Evolutionary conservation across 192 early-diverging fungal species (phyloP).

Genomic region (Lunasporangiospora selenospora): DNA sequence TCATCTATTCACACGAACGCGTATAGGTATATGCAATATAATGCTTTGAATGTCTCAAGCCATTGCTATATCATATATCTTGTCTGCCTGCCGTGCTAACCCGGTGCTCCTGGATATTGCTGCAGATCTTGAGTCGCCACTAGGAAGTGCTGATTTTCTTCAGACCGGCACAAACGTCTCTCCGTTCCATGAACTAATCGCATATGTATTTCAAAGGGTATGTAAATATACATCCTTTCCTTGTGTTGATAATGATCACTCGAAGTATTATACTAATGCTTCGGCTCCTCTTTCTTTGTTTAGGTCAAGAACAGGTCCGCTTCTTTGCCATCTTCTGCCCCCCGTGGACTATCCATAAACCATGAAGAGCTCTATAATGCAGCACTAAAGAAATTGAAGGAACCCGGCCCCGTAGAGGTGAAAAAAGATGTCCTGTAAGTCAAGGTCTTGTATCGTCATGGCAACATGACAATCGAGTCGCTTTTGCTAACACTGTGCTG

Average conservation of each 20-base stretch:
- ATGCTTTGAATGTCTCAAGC: too few species aligned
- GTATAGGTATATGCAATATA: too few species aligned
- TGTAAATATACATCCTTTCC: neutral
- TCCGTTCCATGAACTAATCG: constrained; percentile 4
- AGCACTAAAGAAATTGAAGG: neutral
- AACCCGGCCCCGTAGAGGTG: neutral
- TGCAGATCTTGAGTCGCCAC: too few species aligned
- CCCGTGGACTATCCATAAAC: neutral
- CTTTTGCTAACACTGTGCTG: constrained; percentile 8
- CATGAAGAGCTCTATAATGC: constrained; percentile 8
- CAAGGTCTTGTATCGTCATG: neutral
- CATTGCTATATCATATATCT: too few species aligned
- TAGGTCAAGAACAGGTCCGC: constrained; percentile 9
- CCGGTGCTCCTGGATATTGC: too few species aligned
- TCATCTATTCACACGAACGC: too few species aligned
- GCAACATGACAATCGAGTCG: neutral
- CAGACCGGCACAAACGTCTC: neutral
- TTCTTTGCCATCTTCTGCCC: constrained; percentile 4
- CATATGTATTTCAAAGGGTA: constrained; percentile 14
- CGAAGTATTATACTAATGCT: constrained; percentile 6
- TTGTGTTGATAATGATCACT: constrained; percentile 1
- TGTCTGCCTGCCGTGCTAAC: too few species aligned
- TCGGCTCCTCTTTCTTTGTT: neutral
- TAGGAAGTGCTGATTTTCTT: neutral
- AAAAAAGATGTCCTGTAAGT: constrained; percentile 18